Evolutionary conservation across 2,329 filamentous ascomycete genomes (phyloP), one percentile per base, ranked within the genome.

Genomic region (Allantophomopsis cytisporea): DNA sequence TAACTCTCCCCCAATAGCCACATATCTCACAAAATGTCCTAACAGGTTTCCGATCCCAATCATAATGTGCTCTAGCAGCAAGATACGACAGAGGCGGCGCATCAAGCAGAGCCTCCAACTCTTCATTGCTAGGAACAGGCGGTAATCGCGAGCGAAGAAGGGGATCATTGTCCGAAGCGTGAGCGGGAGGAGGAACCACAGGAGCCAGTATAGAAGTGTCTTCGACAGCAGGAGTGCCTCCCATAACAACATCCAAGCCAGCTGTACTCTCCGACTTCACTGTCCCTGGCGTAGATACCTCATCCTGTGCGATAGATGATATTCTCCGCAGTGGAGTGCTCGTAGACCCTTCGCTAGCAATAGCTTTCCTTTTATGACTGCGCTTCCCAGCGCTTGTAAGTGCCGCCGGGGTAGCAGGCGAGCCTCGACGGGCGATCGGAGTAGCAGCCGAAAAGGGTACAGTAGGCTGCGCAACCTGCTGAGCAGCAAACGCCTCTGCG

Each of bases 1-100:
- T 72, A 35, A 85, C 77, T 32, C 77, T 65, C 2, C 83, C 83
- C 83, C 83, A 88, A 59, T 87, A 88, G 12, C 83, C 83, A 54
- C 83, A 89, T 23, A 86, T 75, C 54, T 80, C 80, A 59, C 83
- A 89, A 56, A 88, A 89, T 30, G 64, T 62, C 43, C 82, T 66
- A 36, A 64, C 63, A 2, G 80, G 78, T 45, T 76, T 76, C 50
- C 52, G 57, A 31, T 41, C 42, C 43, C 57, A 62, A 31, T 60
- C 60, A 7, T 56, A 69, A 20, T 48, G 53, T 2, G 65, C 72
- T 39, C 65, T 60, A 31, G 78, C 76, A 48, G 83, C 80, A 36
- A 71, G 65, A 57, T 85, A 88, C 31, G 66, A 76, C 39, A 87
- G 60, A 36, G 81, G 75, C 38, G 80, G 75, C 7, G 70, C 71